Conservation (phyloP, 2,329 filamentous ascomycete species). For the Colletotrichum salicis region DNA sequence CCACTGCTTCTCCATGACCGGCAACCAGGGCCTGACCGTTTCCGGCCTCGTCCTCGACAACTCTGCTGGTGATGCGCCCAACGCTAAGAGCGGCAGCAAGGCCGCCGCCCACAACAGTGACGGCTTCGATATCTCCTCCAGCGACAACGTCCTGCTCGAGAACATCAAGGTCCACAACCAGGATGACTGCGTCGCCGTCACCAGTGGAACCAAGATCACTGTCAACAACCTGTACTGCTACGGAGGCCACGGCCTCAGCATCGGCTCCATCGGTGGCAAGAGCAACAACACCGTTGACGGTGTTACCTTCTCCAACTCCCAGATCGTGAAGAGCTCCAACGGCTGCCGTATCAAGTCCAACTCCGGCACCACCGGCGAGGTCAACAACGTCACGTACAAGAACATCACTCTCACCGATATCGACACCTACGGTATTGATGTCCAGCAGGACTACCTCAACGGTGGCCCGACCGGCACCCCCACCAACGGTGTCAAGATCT, state of each 20-base stretch:
- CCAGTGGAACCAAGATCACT: constrained; percentile 52
- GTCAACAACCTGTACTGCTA: constrained; percentile 55
- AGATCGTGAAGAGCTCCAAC: constrained; percentile 54
- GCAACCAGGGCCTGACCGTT: constrained; percentile 23
- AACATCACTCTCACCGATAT: constrained; percentile 40
- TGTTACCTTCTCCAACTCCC: constrained; percentile 51
- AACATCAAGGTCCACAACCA: constrained; percentile 51
- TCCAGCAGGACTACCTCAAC: constrained; percentile 36
- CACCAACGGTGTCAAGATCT: constrained; percentile 30
- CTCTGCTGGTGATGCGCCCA: constrained; percentile 30
- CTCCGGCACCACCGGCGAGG: constrained; percentile 49
- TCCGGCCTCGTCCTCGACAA: constrained; percentile 25
- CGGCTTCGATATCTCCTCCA: constrained; percentile 54
- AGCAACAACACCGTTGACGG: constrained; percentile 54
- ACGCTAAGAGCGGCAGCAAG: constrained; percentile 19
- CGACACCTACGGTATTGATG: constrained; percentile 28
- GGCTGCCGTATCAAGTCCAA: constrained; percentile 59
- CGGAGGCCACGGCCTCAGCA: constrained; percentile 58
- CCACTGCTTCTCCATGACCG: constrained; percentile 32
- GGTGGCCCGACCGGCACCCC: constrained; percentile 29
- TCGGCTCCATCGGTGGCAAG: constrained; percentile 56
- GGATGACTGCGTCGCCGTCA: constrained; percentile 58
- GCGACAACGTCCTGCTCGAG: constrained; percentile 49
- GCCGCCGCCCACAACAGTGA: constrained; percentile 52
- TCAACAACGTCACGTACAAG: constrained; percentile 54